phyloP scores from a whole-genome alignment of 106 monocot species.

The Acorus calamus region DNA sequence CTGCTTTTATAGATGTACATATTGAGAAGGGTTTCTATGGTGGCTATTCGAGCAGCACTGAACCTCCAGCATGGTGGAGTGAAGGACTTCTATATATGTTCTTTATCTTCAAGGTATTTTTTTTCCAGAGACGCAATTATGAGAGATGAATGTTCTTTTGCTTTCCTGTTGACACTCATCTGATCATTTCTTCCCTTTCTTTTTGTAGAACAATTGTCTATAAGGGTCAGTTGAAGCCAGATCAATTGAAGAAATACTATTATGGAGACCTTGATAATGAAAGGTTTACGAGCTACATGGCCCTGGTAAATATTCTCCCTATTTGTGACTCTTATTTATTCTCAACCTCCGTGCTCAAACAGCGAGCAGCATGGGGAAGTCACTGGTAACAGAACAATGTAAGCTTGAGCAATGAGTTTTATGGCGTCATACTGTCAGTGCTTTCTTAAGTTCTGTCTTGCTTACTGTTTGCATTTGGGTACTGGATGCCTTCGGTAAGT shows the following conservation, averaged over 20 bases:
- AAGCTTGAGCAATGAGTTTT: constrained; percentile 15
- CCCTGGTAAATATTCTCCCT: constrained; percentile 73
- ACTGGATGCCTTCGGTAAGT: constrained; percentile 42
- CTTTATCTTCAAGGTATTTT: constrained; percentile 75
- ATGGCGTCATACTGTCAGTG: constrained; percentile 25
- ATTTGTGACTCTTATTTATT: constrained; percentile 30
- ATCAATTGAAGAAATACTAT: constrained; percentile 75
- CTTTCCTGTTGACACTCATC: not conserved
- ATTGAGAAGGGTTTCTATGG: constrained; percentile 78
- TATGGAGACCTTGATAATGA: constrained; percentile 94
- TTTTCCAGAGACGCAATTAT: not conserved
- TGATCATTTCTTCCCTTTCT: not conserved
- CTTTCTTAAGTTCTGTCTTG: constrained; percentile 23
- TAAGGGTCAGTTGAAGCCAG: constrained; percentile 93
- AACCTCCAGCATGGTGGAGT: constrained; percentile 63
- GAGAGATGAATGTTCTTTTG: too few species aligned
- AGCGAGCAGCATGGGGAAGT: constrained; percentile 30
- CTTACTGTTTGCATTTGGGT: constrained; percentile 35
- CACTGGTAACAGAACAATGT: constrained; percentile 28
- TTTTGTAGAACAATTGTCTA: constrained; percentile 82
- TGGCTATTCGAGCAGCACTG: constrained; percentile 80
- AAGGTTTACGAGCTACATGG: constrained; percentile 97
- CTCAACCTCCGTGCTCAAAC: constrained; percentile 23
- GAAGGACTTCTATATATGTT: constrained; percentile 93
- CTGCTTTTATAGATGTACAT: constrained; percentile 69